phyloP scores from a whole-genome alignment of 768 basidiomycete genomes.

The Tricholoma furcatifolium region DNA sequence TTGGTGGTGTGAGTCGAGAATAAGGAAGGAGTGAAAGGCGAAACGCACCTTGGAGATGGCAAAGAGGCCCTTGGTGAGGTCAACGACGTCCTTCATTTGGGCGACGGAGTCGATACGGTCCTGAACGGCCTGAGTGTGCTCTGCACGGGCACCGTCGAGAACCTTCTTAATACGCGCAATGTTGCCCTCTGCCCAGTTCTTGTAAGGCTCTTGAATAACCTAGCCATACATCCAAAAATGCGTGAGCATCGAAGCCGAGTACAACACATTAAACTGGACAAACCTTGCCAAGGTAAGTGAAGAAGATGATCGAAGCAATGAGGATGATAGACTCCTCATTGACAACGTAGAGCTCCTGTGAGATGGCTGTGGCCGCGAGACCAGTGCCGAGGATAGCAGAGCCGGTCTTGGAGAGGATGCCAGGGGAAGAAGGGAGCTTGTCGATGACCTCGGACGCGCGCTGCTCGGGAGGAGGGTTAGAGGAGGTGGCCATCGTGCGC shows the following conservation, averaged over 20 bases:
- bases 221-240: slow-evolving; percentile 23
- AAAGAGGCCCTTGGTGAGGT: slow-evolving; percentile 88
- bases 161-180: slow-evolving; percentile 81
- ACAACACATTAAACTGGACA: slow-evolving; percentile 15
- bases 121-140: slow-evolving; percentile 92
- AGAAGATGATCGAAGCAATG: slow-evolving; percentile 79
- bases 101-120: slow-evolving; percentile 89
- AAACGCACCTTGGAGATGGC: slow-evolving; percentile 79
- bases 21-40: background rate
- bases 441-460: slow-evolving; percentile 90
- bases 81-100: slow-evolving; percentile 95
- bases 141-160: slow-evolving; percentile 76
- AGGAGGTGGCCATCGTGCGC: slow-evolving; percentile 61
- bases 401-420: slow-evolving; percentile 93
- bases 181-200: slow-evolving; percentile 88
- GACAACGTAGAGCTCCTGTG: slow-evolving; percentile 95
- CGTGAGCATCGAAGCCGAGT: slow-evolving; percentile 10
- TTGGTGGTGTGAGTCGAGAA: background rate
- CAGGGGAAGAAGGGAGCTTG: slow-evolving; percentile 79
- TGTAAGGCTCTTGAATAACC: slow-evolving; percentile 84
- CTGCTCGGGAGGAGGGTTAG: slow-evolving; percentile 73
- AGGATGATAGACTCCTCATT: slow-evolving; percentile 95
- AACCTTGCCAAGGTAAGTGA: slow-evolving; percentile 81
- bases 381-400: slow-evolving; percentile 89
- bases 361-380: slow-evolving; percentile 87